phyloP scores from a whole-genome alignment of 2,329 filamentous ascomycete genomes.

The Fusarium phyllophilum region DNA sequence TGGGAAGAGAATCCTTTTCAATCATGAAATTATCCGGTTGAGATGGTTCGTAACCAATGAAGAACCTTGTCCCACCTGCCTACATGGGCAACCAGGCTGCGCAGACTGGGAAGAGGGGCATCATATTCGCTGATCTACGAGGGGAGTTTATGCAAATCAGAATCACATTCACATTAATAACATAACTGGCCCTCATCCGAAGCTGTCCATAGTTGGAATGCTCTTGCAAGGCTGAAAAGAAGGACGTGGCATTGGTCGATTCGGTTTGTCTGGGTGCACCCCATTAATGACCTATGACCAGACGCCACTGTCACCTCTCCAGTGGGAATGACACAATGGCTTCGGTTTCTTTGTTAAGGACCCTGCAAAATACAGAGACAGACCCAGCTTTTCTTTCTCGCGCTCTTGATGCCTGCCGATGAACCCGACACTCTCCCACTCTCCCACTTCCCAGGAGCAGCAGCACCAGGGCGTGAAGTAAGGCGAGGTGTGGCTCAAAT shows the following conservation, averaged over 20 bases:
- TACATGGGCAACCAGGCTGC: neutral
- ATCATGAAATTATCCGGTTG: slow-evolving; percentile 17
- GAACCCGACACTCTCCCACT: slow-evolving; percentile 22
- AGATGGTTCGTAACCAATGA: slow-evolving; percentile 10
- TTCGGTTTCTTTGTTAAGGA: slow-evolving; percentile 25
- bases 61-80: slow-evolving; percentile 4
- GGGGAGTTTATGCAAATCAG: slow-evolving; percentile 27
- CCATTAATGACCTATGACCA: slow-evolving; percentile 30
- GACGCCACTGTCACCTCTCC: slow-evolving; percentile 42
- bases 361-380: slow-evolving; percentile 20
- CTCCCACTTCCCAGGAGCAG: neutral
- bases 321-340: slow-evolving; percentile 39
- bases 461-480: slow-evolving; percentile 29
- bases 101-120: slow-evolving; percentile 4
- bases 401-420: slow-evolving; percentile 31
- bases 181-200: slow-evolving; percentile 15
- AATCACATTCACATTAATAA: slow-evolving; percentile 17
- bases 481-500: slow-evolving; percentile 34
- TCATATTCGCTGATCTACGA: slow-evolving; percentile 12
- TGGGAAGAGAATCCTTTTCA: slow-evolving; percentile 14
- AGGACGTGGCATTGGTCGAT: slow-evolving; percentile 39
- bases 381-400: slow-evolving; percentile 29
- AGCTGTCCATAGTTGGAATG: slow-evolving; percentile 29
- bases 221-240: slow-evolving; percentile 36
- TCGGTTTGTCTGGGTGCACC: slow-evolving; percentile 32